Conservation (phyloP, 2,329 filamentous ascomycete genomes). For the Botrytis galanthina region DNA sequence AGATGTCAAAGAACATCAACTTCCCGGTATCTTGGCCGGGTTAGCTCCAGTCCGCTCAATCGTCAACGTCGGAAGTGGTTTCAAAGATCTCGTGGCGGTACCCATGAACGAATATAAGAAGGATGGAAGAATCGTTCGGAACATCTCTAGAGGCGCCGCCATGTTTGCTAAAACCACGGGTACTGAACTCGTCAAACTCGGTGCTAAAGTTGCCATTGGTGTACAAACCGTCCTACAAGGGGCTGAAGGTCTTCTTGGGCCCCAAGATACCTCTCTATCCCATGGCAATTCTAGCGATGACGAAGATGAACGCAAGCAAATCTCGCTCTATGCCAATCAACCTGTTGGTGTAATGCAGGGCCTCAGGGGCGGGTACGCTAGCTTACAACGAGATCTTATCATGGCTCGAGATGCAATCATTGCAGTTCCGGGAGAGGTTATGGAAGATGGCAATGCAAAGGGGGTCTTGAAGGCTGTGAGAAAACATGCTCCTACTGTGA, state of each 20-base stretch:
- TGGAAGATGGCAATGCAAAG: constrained; percentile 79
- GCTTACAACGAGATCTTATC: constrained; percentile 82
- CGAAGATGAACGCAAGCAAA: constrained; percentile 70
- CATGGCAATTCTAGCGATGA: constrained; percentile 55
- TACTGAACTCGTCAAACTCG: constrained; percentile 88
- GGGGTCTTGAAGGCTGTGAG: constrained; percentile 77
- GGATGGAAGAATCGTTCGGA: constrained; percentile 87
- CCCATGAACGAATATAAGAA: constrained; percentile 91
- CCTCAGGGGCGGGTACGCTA: constrained; percentile 75
- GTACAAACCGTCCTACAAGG: constrained; percentile 91
- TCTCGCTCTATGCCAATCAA: constrained; percentile 91
- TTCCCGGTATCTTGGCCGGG: constrained; percentile 83
- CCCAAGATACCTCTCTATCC: constrained; percentile 40
- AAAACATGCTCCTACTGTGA: constrained; percentile 84
- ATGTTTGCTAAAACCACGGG: constrained; percentile 93
- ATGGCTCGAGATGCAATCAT: constrained; percentile 88
- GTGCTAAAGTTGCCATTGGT: constrained; percentile 90
- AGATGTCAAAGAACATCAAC: constrained; percentile 84
- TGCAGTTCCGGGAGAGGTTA: constrained; percentile 85
- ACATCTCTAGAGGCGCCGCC: constrained; percentile 84
- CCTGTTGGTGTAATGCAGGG: constrained; percentile 87
- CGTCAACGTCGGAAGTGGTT: constrained; percentile 85
- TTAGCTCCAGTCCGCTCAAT: constrained; percentile 86
- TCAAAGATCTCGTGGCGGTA: constrained; percentile 82
- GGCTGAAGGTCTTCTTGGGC: constrained; percentile 74